These are phyloP conservation scores for Lactuca sativa DNA, from an alignment of 129 eudicot species.

Conservation along the genomic window DNA sequence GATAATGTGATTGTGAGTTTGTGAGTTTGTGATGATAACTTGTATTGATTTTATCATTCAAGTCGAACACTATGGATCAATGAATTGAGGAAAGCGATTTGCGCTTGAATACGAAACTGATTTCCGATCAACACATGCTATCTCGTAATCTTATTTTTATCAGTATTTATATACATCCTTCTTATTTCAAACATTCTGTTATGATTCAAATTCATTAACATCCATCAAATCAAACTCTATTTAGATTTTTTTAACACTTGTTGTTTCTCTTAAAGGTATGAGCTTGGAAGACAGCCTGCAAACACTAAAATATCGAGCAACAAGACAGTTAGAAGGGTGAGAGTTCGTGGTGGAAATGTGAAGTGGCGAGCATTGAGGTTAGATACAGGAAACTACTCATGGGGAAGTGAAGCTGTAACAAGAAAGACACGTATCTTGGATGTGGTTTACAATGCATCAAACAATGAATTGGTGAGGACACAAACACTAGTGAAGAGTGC, in stretches of 20 bases:
- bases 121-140: too few species aligned
- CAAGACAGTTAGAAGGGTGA: slow-evolving; percentile 74
- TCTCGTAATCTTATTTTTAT: too few species aligned
- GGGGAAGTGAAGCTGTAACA: slow-evolving; percentile 86
- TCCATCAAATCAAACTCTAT: too few species aligned
- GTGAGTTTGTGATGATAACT: neutral
- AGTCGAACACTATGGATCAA: too few species aligned
- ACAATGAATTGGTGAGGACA: slow-evolving; percentile 85
- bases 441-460: slow-evolving; percentile 85
- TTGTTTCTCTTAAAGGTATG: slow-evolving; percentile 44
- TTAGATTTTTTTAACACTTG: neutral
- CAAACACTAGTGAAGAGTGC: slow-evolving; percentile 78
- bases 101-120: too few species aligned
- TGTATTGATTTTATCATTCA: too few species aligned
- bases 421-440: slow-evolving; percentile 71
- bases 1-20: neutral
- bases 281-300: slow-evolving; percentile 75
- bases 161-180: too few species aligned
- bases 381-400: slow-evolving; percentile 83
- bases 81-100: too few species aligned
- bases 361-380: slow-evolving; percentile 86
- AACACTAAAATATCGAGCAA: slow-evolving; percentile 68
- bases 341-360: slow-evolving; percentile 78
- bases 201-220: too few species aligned
- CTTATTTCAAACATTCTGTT: too few species aligned